Evolutionary conservation across 768 basidiomycete genomes (phyloP).

Genomic region (Naganishia friedmannii): DNA sequence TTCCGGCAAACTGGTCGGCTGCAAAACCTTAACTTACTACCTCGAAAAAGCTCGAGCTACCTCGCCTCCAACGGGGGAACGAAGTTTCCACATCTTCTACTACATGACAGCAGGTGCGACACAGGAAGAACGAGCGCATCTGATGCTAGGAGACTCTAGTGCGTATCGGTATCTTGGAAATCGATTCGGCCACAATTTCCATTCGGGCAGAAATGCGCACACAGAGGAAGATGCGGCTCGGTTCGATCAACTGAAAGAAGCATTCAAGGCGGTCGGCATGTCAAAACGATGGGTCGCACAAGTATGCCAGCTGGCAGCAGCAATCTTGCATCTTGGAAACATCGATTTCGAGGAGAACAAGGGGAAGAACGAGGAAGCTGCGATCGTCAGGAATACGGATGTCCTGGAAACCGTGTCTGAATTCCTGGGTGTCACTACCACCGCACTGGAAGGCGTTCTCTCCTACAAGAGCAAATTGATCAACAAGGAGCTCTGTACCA

Average conservation of each 20-base stretch:
- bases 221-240: slow-evolving; percentile 76
- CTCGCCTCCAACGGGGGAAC: slow-evolving; percentile 70
- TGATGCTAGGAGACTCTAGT: slow-evolving; percentile 75
- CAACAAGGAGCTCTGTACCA: slow-evolving; percentile 93
- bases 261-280: slow-evolving; percentile 86
- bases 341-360: slow-evolving; percentile 85
- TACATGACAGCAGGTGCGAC: slow-evolving; percentile 90
- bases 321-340: slow-evolving; percentile 94
- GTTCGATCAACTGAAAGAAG: slow-evolving; percentile 90
- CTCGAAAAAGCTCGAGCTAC: slow-evolving; percentile 87
- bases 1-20: slow-evolving; percentile 77
- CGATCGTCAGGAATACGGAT: slow-evolving; percentile 82
- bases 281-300: slow-evolving; percentile 92
- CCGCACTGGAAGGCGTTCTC: slow-evolving; percentile 67
- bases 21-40: slow-evolving; percentile 96
- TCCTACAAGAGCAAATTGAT: slow-evolving; percentile 89
- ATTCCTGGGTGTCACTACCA: slow-evolving; percentile 73
- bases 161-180: slow-evolving; percentile 84
- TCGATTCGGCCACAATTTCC: slow-evolving; percentile 32
- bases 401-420: slow-evolving; percentile 79
- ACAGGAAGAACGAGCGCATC: slow-evolving; percentile 79
- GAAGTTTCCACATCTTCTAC: slow-evolving; percentile 97
- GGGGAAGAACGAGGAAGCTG: slow-evolving; percentile 81
- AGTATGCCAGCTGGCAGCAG: slow-evolving; percentile 88
- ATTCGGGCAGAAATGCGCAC: slow-evolving; percentile 36